phyloP scores from a whole-genome alignment of 2,329 filamentous ascomycete species.

The Dactylonectria estremocensis region DNA sequence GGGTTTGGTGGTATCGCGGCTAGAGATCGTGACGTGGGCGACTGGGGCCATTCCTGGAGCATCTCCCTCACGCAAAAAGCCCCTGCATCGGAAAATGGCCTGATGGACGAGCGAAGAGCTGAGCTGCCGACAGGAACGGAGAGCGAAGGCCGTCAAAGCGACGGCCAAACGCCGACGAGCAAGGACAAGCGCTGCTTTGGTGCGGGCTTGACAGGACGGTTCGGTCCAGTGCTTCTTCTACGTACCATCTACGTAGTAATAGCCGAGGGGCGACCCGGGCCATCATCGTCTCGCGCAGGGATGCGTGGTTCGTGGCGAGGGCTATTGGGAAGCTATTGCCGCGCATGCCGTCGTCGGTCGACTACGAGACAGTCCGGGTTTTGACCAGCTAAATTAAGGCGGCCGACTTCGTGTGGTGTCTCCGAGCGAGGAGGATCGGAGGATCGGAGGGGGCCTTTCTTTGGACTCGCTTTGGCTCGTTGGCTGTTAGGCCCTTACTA shows the following conservation, averaged over 20 bases:
- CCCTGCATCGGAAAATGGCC: conserved; percentile 29
- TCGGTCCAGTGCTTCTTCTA: conserved; percentile 4
- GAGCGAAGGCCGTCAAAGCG: conserved; percentile 21
- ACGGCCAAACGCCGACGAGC: conserved; percentile 21
- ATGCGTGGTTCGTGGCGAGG: conserved; percentile 25
- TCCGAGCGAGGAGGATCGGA: conserved; percentile 4
- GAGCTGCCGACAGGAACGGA: conserved; percentile 12
- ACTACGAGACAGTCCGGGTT: conserved; percentile 23
- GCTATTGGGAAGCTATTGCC: conserved; percentile 28
- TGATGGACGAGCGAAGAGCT: conserved; percentile 16
- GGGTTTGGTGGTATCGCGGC: conserved; percentile 16
- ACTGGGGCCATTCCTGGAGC: conserved; percentile 12
- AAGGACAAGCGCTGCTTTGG: conserved; percentile 13
- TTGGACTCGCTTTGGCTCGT: not conserved
- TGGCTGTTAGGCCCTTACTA: not conserved
- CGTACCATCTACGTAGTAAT: not conserved
- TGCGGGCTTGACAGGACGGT: not conserved
- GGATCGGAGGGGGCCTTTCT: conserved; percentile 7
- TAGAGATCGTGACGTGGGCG: conserved; percentile 17
- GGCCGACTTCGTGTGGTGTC: conserved; percentile 4
- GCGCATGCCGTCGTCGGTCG: conserved; percentile 11
- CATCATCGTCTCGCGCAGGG: conserved; percentile 19
- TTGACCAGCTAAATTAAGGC: conserved; percentile 5
- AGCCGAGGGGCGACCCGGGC: conserved; percentile 12
- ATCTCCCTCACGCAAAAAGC: conserved; percentile 6